These are phyloP conservation scores for Phaffia rhodozyma DNA, from an alignment of 1,284 basidiomycete species.

Conservation along the genomic window DNA sequence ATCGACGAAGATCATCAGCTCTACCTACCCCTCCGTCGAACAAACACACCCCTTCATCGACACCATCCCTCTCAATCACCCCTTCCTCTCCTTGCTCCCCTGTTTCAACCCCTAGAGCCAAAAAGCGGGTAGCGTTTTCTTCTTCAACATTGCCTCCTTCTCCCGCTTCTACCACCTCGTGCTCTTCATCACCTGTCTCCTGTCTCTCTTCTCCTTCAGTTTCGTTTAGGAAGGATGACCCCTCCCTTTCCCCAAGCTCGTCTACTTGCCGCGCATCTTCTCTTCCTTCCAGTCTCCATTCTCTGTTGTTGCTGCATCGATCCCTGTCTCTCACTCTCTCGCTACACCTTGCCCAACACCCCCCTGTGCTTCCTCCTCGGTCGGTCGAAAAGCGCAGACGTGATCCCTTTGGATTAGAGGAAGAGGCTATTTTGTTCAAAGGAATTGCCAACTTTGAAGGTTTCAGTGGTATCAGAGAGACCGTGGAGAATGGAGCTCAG, in stretches of 20 bases:
- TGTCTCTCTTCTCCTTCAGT: background rate
- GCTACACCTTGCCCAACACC: constrained; percentile 33
- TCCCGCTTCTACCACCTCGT: background rate
- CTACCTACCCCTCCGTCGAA: constrained; percentile 9
- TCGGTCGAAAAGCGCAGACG: constrained; percentile 12
- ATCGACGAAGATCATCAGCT: background rate
- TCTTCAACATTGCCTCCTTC: background rate
- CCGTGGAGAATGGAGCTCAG: constrained; percentile 32
- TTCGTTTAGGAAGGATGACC: background rate
- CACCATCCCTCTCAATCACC: background rate
- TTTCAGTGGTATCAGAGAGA: constrained; percentile 28
- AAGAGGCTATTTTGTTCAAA: constrained; percentile 15
- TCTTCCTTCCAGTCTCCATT: constrained; percentile 32
- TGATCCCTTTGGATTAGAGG: constrained; percentile 19
- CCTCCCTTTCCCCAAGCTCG: too few species aligned
- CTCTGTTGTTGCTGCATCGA: constrained; percentile 31
- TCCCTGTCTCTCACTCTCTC: constrained; percentile 35
- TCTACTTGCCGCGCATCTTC: background rate
- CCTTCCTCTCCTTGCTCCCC: background rate
- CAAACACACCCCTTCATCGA: constrained; percentile 1
- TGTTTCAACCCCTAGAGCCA: background rate
- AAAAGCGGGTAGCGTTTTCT: constrained; percentile 4
- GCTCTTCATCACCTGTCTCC: background rate
- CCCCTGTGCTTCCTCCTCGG: constrained; percentile 34
- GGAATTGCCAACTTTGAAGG: constrained; percentile 29